phyloP scores from a whole-genome alignment of 257 asterid genomes.

The Przewalskia tangutica region DNA sequence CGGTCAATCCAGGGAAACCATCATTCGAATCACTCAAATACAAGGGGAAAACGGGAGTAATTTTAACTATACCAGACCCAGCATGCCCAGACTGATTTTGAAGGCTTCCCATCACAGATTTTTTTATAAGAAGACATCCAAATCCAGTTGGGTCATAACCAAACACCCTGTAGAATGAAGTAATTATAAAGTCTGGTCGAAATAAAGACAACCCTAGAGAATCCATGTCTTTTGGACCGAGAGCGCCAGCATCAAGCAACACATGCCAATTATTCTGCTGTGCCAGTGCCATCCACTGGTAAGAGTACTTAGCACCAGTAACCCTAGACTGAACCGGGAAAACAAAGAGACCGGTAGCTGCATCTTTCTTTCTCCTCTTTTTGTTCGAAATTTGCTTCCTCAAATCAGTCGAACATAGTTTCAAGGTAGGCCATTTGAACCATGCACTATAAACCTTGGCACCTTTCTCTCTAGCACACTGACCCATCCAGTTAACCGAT shows the following conservation, averaged over 20 bases:
- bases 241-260: slow-evolving; percentile 92
- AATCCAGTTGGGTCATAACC: slow-evolving; percentile 98
- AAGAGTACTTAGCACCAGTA: slow-evolving; percentile 92
- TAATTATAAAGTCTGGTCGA: slow-evolving; percentile 91
- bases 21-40: slow-evolving; percentile 93
- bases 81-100: slow-evolving; percentile 89
- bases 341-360: slow-evolving; percentile 86
- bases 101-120: slow-evolving; percentile 88
- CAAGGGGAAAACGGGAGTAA: slow-evolving; percentile 76
- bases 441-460: slow-evolving; percentile 94
- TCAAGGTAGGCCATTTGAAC: slow-evolving; percentile 97
- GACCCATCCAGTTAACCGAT: slow-evolving; percentile 96
- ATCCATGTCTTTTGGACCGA: slow-evolving; percentile 99
- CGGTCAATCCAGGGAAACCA: slow-evolving; percentile 70
- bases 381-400: slow-evolving; percentile 82
- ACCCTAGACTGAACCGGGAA: slow-evolving; percentile 98
- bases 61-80: slow-evolving; percentile 92
- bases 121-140: slow-evolving; percentile 92
- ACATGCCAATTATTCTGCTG: slow-evolving; percentile 99
- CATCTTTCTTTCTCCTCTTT: slow-evolving; percentile 82
- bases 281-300: slow-evolving; percentile 99
- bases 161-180: slow-evolving; percentile 90
- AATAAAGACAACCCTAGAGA: slow-evolving; percentile 92
- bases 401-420: slow-evolving; percentile 88
- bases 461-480: slow-evolving; percentile 89